Percentiles rank a stretch among this genome's conserved stretches.
These are phyloP conservation scores for Sclerotinia nivalis DNA, from an alignment of 2,329 filamentous ascomycete genomes.

Conservation along the genomic window DNA sequence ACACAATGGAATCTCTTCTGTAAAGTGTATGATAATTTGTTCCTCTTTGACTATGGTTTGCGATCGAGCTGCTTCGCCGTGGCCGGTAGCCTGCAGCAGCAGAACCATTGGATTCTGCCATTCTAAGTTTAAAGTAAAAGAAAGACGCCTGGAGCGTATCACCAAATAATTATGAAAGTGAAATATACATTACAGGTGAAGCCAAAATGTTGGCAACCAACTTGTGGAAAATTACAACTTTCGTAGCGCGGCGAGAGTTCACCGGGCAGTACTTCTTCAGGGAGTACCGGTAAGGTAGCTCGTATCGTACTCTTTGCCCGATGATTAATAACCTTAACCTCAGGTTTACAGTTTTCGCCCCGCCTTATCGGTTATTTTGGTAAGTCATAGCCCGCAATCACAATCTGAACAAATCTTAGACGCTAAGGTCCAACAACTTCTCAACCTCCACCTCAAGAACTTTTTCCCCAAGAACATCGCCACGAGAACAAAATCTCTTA, in stretches of 20 bases:
- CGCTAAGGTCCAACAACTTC: conserved; percentile 26
- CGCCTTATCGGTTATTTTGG: conserved; percentile 25
- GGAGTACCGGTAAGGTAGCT: not conserved
- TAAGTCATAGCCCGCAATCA: conserved; percentile 23
- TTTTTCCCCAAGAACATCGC: conserved; percentile 23
- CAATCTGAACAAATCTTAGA: conserved; percentile 23
- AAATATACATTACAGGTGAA: conserved; percentile 6
- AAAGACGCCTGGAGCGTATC: conserved; percentile 25
- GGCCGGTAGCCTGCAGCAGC: conserved; percentile 31
- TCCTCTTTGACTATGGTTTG: conserved; percentile 36
- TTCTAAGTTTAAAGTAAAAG: conserved; percentile 21
- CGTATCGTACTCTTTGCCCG: not conserved
- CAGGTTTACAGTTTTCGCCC: conserved; percentile 22
- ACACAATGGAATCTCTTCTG: conserved; percentile 67
- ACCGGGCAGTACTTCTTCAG: not conserved
- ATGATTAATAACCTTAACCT: conserved; percentile 12
- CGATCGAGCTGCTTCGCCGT: conserved; percentile 40
- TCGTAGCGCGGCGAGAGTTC: conserved; percentile 8
- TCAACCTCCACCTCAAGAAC: conserved; percentile 24
- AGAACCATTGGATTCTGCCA: conserved; percentile 36
- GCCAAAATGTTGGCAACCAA: conserved; percentile 6
- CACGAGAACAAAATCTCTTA: conserved; percentile 23
- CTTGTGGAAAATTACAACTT: not conserved
- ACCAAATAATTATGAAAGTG: conserved; percentile 1
- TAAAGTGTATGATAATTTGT: conserved; percentile 49